phyloP scores from a whole-genome alignment of 306 rosid species.

The Senna tora region DNA sequence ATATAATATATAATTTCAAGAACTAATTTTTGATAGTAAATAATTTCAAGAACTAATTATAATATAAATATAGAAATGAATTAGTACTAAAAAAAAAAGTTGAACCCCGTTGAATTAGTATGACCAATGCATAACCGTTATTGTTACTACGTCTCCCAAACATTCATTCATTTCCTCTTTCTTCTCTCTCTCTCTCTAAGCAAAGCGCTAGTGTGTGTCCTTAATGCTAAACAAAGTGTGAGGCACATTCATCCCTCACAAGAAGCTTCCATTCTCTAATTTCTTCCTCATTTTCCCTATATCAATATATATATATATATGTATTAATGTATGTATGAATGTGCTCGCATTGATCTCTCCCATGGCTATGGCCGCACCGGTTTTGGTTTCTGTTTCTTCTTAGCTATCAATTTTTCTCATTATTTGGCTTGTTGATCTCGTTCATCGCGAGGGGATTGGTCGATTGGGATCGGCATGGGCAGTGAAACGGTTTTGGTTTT shows the following conservation, averaged over 20 bases:
- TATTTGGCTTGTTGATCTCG: background rate
- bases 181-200: background rate
- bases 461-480: conserved; percentile 6
- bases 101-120: background rate
- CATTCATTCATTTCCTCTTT: background rate
- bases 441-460: conserved; percentile 7
- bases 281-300: background rate
- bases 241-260: conserved; percentile 8
- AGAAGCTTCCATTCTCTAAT: background rate
- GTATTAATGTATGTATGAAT: no score
- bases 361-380: background rate
- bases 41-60: no score
- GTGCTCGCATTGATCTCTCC: background rate
- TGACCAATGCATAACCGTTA: conserved; percentile 2
- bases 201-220: background rate
- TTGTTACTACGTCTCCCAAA: background rate
- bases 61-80: background rate
- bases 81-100: background rate
- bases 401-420: background rate
- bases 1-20: no score
- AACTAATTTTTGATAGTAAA: no score
- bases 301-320: no score
- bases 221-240: background rate
- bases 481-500: conserved; percentile 45
- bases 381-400: background rate